Evolutionary conservation across 345 rosid genomes (phyloP).

Genomic region (Eutrema heterophyllum): DNA sequence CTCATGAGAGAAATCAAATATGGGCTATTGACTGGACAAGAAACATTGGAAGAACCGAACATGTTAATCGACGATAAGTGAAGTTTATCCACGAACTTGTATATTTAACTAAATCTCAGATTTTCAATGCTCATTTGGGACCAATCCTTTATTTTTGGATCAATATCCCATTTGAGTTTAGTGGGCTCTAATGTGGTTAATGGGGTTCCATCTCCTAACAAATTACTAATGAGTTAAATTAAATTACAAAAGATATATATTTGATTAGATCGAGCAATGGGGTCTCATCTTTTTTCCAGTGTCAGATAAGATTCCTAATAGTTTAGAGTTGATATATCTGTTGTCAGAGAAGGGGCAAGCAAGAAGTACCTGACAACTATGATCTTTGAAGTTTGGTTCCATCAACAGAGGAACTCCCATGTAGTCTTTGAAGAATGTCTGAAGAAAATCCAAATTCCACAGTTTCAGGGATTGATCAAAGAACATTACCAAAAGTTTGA

Average conservation of each 20-base stretch:
- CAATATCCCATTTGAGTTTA: neutral
- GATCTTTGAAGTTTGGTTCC: slow-evolving; percentile 89
- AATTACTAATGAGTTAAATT: neutral
- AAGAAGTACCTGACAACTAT: slow-evolving; percentile 73
- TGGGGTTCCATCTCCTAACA: neutral
- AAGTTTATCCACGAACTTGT: neutral
- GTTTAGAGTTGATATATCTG: neutral
- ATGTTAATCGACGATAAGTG: neutral
- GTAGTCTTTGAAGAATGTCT: slow-evolving; percentile 78
- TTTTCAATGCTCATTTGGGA: neutral
- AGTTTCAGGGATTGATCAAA: neutral
- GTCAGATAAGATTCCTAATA: neutral
- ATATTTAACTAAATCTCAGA: neutral
- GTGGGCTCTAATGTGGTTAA: neutral
- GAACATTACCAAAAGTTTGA: neutral
- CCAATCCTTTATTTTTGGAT: neutral
- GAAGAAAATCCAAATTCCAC: neutral
- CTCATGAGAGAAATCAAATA: neutral
- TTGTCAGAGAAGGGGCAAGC: neutral
- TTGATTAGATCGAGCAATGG: neutral
- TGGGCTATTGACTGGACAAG: neutral
- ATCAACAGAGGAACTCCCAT: slow-evolving; percentile 83
- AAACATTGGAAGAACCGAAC: neutral
- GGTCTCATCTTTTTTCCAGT: neutral
- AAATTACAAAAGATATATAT: neutral